Evolutionary conservation across 495 filamentous ascomycete genomes (phyloP).

Genomic region (Terfezia claveryi): DNA sequence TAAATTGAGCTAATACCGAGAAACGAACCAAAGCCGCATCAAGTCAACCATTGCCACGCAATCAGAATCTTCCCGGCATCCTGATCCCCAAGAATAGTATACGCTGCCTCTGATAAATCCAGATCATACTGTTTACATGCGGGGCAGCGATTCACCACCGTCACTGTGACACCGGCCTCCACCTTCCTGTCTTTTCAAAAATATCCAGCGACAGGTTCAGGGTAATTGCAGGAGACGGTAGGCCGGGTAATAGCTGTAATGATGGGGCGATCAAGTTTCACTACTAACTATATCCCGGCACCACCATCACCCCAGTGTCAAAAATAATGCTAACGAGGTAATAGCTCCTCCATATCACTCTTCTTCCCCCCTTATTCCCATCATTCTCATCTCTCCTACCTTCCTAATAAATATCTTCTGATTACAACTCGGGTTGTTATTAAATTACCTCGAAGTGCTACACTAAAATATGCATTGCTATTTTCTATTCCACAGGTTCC

Average conservation of each 20-base stretch:
- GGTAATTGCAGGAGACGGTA: too few species aligned
- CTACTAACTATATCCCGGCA: too few species aligned
- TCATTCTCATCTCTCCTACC: too few species aligned
- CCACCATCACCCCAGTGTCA: too few species aligned
- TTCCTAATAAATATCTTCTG: neutral
- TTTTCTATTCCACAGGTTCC: conserved; percentile 16
- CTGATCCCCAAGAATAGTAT: conserved; percentile 9
- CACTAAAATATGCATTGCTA: conserved; percentile 14
- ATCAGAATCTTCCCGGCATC: conserved; percentile 8
- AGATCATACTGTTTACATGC: conserved; percentile 15
- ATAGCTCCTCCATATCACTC: too few species aligned
- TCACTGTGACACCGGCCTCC: conserved; percentile 14
- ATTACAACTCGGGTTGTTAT: conserved; percentile 17
- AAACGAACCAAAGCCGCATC: neutral
- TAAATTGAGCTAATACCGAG: too few species aligned
- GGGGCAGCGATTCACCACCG: conserved; percentile 16
- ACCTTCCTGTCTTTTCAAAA: neutral
- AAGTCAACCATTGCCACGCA: conserved; percentile 4
- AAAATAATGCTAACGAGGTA: too few species aligned
- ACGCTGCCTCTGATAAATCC: conserved; percentile 12
- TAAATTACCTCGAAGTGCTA: conserved; percentile 14
- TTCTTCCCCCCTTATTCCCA: too few species aligned
- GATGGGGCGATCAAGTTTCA: too few species aligned
- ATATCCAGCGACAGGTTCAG: too few species aligned
- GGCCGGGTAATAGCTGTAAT: too few species aligned